A percentile compares a stretch with the other conserved stretches of the same genome.
Conservation (phyloP, 1,284 basidiomycete species). For the Erythrobasidium hasegawianum region DNA sequence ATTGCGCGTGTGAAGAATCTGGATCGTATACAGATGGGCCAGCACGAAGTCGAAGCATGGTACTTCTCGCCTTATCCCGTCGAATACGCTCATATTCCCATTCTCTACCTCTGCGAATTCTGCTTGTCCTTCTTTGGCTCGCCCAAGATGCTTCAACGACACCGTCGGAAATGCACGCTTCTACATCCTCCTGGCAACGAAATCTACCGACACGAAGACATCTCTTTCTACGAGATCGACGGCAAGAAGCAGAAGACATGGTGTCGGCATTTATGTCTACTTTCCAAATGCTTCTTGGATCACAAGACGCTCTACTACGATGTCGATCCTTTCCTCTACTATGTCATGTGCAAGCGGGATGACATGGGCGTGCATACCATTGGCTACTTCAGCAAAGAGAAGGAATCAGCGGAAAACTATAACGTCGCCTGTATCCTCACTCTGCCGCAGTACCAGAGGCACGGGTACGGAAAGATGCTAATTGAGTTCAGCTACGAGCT, state of each 20-base stretch:
- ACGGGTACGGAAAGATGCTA: conserved; percentile 88
- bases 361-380: conserved; percentile 88
- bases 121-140: conserved; percentile 88
- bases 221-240: conserved; percentile 98
- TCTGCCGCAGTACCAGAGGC: conserved; percentile 92
- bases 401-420: conserved; percentile 95
- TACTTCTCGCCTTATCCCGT: conserved; percentile 99
- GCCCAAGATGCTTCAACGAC: conserved; percentile 79
- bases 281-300: conserved; percentile 98
- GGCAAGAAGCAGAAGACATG: conserved; percentile 92
- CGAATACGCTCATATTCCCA: conserved; percentile 91
- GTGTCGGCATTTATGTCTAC: conserved; percentile 93
- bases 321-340: conserved; percentile 99
- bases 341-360: conserved; percentile 90
- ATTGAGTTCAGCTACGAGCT: conserved; percentile 99
- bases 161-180: conserved; percentile 85
- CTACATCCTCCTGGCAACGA: conserved; percentile 98
- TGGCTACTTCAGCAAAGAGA: conserved; percentile 99
- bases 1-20: conserved; percentile 97
- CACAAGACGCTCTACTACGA: conserved; percentile 99
- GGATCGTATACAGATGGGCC: conserved; percentile 92
- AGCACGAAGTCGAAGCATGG: conserved; percentile 96
- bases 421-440: conserved; percentile 99
- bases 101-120: conserved; percentile 98
- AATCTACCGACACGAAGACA: conserved; percentile 94